Evolutionary conservation across 176 grass and related monocot genomes (phyloP), one percentile per base, ranked within the genome.

Genomic region (Oropetium thomaeum): DNA sequence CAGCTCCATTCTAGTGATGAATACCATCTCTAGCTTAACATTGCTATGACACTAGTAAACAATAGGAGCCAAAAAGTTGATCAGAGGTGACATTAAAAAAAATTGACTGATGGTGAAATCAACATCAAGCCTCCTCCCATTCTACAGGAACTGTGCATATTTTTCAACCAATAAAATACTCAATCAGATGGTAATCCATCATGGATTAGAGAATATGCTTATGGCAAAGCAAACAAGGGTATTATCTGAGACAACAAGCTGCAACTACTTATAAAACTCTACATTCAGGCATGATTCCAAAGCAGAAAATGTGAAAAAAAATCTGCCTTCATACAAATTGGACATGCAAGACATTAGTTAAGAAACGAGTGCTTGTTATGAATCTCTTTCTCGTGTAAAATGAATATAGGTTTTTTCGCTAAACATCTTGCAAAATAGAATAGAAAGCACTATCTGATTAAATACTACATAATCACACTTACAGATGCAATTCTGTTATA

Each of bases 361-460:
- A 34, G 9, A 67, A n/a, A 61, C 7, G 52, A 41, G 14, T 13
- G 15, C 54, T 44, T 68, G 6, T 45, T 54, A 49, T n/a, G 19
- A 58, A 73, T 69, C 39, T 74, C 34, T 38, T n/a, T n/a, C n/a
- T n/a, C n/a, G n/a, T 79, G 48, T 74, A 69, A 73, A 78, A 23
- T 35, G 29, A 58, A 72, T 38, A 62, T 12, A 68, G 0, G 10
- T 20, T 20, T 16, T 83, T 55, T 49, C 47, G n/a, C 43, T 39
- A 20, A 51, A 49, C 10, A 61, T 33, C 25, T 49, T 42, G 68
- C 13, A 42, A 7, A 41, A 37, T 1, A 15, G 27, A 14, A 63
- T 17, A 53, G 39, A 43, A 68, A 70, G 5, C 11, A 47, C 38
- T 29, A 59, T 69, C 3, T 61, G 59, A 61, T 51, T 61, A 19